A percentile compares a stretch with the other conserved stretches of the same genome.
Conservation (phyloP, 768 basidiomycete species). For the Mrakia frigida region DNA sequence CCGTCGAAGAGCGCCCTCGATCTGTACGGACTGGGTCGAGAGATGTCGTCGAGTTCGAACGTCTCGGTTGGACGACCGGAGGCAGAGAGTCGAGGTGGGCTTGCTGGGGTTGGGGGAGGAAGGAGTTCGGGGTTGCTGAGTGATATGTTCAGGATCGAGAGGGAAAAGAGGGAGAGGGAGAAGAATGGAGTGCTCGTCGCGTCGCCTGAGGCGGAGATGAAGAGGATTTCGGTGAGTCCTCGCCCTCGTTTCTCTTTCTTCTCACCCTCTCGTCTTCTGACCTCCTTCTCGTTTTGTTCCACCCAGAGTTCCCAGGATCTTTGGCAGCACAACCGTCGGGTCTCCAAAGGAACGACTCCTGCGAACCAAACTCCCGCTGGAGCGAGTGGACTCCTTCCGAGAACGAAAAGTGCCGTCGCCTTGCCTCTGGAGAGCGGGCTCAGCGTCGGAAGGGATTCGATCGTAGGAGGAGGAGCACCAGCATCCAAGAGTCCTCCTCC, state of each 20-base stretch:
- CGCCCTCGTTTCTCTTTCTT: neutral
- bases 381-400: constrained; percentile 1
- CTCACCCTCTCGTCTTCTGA: neutral
- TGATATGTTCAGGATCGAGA: constrained; percentile 32
- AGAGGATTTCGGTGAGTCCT: constrained; percentile 2
- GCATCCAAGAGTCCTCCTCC: neutral
- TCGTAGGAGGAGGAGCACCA: neutral
- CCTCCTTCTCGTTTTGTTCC: neutral
- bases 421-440: constrained; percentile 23
- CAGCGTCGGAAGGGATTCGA: constrained; percentile 22
- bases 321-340: constrained; percentile 17
- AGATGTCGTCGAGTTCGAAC: neutral
- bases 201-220: neutral
- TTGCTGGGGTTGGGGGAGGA: constrained; percentile 22
- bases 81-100: neutral
- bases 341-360: neutral
- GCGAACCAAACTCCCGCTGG: neutral
- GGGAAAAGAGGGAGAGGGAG: constrained; percentile 30
- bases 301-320: constrained; percentile 27
- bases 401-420: constrained; percentile 28
- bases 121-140: constrained; percentile 32
- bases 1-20: constrained; percentile 28
- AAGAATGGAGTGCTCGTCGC: neutral
- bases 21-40: constrained; percentile 26
- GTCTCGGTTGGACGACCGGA: neutral